phyloP scores from a whole-genome alignment of 176 grass and related monocot genomes.

The Oryza glaberrima region DNA sequence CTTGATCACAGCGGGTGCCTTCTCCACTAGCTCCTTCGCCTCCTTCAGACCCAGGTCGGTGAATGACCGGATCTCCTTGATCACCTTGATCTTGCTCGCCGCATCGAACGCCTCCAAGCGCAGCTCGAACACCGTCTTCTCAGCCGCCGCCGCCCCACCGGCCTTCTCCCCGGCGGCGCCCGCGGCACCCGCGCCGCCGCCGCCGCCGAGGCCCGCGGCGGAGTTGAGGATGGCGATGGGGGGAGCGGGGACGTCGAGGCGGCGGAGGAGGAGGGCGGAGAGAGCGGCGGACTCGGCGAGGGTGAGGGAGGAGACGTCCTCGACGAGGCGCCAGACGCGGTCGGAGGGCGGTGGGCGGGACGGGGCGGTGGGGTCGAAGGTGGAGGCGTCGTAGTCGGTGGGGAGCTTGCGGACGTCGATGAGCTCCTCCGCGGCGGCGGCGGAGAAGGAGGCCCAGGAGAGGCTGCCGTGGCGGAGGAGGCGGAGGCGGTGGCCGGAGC shows the following conservation, averaged over 20 bases:
- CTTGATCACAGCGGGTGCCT: conserved; percentile 81
- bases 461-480: conserved; percentile 10
- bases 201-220: conserved; percentile 55
- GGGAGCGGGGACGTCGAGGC: conserved; percentile 57
- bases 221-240: conserved; percentile 87
- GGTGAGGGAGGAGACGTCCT: conserved; percentile 77
- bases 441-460: conserved; percentile 36
- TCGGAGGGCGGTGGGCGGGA: conserved; percentile 68
- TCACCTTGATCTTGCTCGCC: conserved; percentile 97
- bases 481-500: conserved; percentile 57
- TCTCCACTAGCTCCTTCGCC: conserved; percentile 96
- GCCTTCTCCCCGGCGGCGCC: conserved; percentile 46
- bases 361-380: conserved; percentile 62
- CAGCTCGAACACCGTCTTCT: conserved; percentile 97
- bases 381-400: conserved; percentile 67
- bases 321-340: conserved; percentile 95
- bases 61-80: conserved; percentile 92
- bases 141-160: conserved; percentile 53
- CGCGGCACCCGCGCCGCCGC: background rate
- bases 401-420: conserved; percentile 81
- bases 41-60: conserved; percentile 94
- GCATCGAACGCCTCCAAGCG: conserved; percentile 77
- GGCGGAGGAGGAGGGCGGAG: conserved; percentile 61
- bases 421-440: conserved; percentile 43
- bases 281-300: conserved; percentile 67